Evolutionary conservation across 2,329 filamentous ascomycete genomes (phyloP), one percentile per base, ranked within the genome.

Genomic region (Trichoderma sp.): DNA sequence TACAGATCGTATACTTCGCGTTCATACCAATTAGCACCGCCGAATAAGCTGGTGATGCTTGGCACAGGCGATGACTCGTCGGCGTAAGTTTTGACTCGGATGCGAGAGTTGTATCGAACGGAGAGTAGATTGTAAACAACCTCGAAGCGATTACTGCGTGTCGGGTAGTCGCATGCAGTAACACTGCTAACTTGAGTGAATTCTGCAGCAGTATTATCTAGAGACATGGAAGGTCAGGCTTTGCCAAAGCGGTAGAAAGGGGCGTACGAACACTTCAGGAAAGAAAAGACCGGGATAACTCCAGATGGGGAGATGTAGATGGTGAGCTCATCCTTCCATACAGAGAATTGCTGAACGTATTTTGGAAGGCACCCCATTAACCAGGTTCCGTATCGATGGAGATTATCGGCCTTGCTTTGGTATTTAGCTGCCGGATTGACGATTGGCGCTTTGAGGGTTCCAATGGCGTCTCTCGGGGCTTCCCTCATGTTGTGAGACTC

Each of bases 11-110:
- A 98, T 27, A 97, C 93, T 82, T 99, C 95, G 73, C 95, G 89
- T 85, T 99, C 95, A 79, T 96, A 98, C 95, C 95, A 99, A 82
- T 98, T 95, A 75, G 95, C 96, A 69, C 95, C 95, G 77, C 97
- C 94, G 79, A 91, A 99, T 53, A 99, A 86, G 70, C 87, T 82
- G 58, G 90, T 94, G 73, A 97, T 86, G 79, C 92, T 96, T 48
- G 95, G 95, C 0, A 99, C 93, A 1, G 95, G 94, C 5, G 92
- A 92, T 8, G 93, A 92, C 84, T 99, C 95, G 77, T 99, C 94
- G 75, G 94, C 94, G 79, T 99, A 99, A 57, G 95, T 99, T 89
- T 99, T 99, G 78, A 99, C 93, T 70, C 95, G 89, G 80, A 99
- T 95, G 73, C 95, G 92, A 64, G 94, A 91, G 83, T 99, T 99